Conservation (phyloP, 2,329 filamentous ascomycete genomes). For the Claviceps lovelessii region DNA sequence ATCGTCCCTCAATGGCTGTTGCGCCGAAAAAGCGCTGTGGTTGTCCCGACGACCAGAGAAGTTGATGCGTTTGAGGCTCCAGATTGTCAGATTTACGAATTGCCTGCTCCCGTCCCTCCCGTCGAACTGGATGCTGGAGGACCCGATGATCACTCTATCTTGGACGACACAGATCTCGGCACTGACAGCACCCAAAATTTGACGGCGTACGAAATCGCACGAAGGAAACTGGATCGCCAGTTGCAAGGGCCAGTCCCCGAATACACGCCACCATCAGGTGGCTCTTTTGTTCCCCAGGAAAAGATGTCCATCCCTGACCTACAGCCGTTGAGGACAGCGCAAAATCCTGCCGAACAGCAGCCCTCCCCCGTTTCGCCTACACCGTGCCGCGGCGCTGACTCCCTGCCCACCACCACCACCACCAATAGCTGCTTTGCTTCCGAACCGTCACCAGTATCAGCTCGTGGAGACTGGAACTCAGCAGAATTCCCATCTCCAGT, state of each 20-base stretch:
- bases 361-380: constrained; percentile 9
- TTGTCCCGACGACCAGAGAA: constrained; percentile 10
- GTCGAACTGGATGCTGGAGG: constrained; percentile 34
- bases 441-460: constrained; percentile 35
- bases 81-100: constrained; percentile 36
- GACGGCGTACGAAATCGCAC: constrained; percentile 36
- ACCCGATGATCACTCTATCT: constrained; percentile 20
- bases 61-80: constrained; percentile 19
- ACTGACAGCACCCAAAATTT: constrained; percentile 25
- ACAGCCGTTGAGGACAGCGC: constrained; percentile 2
- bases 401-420: constrained; percentile 2
- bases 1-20: constrained; percentile 24
- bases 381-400: constrained; percentile 10
- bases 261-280: constrained; percentile 29
- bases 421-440: constrained; percentile 25
- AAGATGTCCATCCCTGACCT: constrained; percentile 13
- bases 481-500: constrained; percentile 30
- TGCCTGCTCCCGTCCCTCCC: constrained; percentile 31
- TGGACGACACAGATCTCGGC: constrained; percentile 27
- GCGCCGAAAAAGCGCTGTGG: constrained; percentile 8
- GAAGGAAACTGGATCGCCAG: constrained; percentile 36
- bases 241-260: constrained; percentile 35
- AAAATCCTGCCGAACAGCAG: constrained; percentile 8
- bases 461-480: constrained; percentile 28
- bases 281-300: constrained; percentile 14